Base-by-base conservation (phyloP, 75 land plant species). In the Pinus albicaulis region DNA sequence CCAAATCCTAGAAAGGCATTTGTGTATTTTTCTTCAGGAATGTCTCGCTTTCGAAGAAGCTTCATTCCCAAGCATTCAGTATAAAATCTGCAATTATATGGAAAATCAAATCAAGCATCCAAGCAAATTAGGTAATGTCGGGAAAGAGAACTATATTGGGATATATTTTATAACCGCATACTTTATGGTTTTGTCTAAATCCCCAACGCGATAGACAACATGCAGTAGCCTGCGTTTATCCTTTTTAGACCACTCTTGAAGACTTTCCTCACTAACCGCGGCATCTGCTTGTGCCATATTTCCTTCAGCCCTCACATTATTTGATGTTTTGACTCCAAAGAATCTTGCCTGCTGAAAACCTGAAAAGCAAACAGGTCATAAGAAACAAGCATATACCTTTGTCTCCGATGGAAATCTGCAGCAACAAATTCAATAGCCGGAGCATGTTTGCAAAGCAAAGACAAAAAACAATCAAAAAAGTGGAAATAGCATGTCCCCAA, bases 1-100 rank as follows among this genome's bases (percentile, higher is more conserved):
- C 98, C 98, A 85, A 83, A 95, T 63, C 98, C 98, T 76, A 95
- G 86, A 73, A 95, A 93, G 13, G 93, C 99, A 81, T 93, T 95
- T 52, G 90, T 82, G 65, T 93, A 94, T 85, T 76, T 85, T 72
- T 95, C 94, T 75, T 95, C 95, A 13, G 98, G 99, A n/a, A 91
- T 82, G 76, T 95, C 99, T 76, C 93, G 87, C 79, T 84, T 90
- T n/a, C 99, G 76, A 53, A 95, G 70, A 55, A 93, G 81, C 68
- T 91, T 93, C 99, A 95, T 95, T n/a, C 92, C 99, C 66, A 93
- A 79, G 76, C 98, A 95, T 59, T 88, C 95, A 48, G 92, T 89
- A 71, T 95, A 95, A 71, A 92, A 95, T 44, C 99, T 95, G 85
- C 58, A 77, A 41, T 19, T 57, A 73, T 17, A 38, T 15, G 26